These are phyloP conservation scores for Closterium sp. DNA, from an alignment of 139 green algal species.

Conservation along the genomic window DNA sequence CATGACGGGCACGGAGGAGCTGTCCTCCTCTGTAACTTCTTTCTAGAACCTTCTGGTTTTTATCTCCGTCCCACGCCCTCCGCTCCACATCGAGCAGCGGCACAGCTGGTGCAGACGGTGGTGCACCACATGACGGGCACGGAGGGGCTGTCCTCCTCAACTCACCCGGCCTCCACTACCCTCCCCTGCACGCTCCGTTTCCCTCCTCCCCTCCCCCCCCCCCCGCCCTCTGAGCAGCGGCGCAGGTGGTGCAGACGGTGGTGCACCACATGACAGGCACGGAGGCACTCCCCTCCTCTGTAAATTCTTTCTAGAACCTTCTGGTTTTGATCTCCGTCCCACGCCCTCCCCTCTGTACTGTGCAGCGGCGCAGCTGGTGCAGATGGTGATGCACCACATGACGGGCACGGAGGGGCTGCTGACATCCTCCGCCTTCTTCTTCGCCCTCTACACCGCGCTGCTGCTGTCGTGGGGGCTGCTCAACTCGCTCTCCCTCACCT, in stretches of 20 bases:
- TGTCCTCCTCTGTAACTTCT: neutral
- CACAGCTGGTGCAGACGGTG: neutral
- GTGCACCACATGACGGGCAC: too few species aligned
- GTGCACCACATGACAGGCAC: conserved; percentile 8
- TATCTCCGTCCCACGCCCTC: neutral
- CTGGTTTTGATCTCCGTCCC: neutral
- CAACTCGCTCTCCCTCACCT: conserved; percentile 25
- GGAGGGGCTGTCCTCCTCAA: too few species aligned
- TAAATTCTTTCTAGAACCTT: too few species aligned
- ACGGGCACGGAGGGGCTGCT: too few species aligned
- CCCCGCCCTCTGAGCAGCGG: neutral
- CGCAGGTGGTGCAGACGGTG: conserved; percentile 24
- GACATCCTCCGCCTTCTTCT: conserved; percentile 32
- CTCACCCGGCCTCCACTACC: too few species aligned
- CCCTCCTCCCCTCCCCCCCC: neutral
- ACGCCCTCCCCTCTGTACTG: neutral
- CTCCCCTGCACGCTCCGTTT: neutral
- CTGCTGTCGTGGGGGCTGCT: conserved; percentile 19
- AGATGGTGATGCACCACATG: too few species aligned
- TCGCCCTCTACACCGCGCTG: conserved; percentile 18
- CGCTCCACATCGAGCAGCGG: neutral
- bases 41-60: too few species aligned
- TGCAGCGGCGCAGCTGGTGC: neutral
- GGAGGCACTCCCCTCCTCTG: neutral
- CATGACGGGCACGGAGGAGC: neutral